Evolutionary conservation across 768 basidiomycete species (phyloP).

Genomic region (Auricularia cornea): DNA sequence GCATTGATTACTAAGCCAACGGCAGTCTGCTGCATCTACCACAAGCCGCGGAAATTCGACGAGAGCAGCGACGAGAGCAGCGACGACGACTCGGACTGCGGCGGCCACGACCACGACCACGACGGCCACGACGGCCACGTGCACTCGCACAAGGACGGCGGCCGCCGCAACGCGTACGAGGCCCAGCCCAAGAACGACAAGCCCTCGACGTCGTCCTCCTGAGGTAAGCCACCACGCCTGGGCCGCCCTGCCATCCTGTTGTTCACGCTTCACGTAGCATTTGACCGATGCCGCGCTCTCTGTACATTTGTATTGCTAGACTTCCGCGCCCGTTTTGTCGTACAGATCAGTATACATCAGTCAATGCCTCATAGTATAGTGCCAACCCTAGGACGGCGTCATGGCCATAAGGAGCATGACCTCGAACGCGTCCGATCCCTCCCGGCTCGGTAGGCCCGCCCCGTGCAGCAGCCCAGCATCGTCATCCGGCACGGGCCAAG

Average conservation of each 20-base stretch:
- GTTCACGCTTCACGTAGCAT: too few relatives aligned
- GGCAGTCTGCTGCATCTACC: conserved; percentile 94
- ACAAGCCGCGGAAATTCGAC: conserved; percentile 70
- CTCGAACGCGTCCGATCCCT: background rate
- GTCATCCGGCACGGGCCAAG: conserved; percentile 42
- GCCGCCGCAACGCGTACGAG: conserved; percentile 28
- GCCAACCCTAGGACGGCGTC: background rate
- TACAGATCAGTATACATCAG: background rate
- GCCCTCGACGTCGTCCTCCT: conserved; percentile 7
- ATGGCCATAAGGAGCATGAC: background rate
- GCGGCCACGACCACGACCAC: conserved; percentile 15
- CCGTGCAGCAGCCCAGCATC: conserved; percentile 54
- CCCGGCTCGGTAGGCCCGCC: conserved; percentile 25
- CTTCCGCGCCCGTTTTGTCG: background rate
- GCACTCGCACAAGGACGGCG: conserved; percentile 17
- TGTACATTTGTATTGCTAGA: background rate
- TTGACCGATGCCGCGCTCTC: background rate
- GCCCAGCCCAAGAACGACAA: conserved; percentile 13
- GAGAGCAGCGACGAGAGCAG: conserved; percentile 65
- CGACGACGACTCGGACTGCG: conserved; percentile 44
- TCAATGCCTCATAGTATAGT: background rate
- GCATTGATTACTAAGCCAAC: background rate
- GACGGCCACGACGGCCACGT: conserved; percentile 11
- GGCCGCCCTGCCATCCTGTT: too few relatives aligned
- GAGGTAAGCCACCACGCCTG: background rate